Evolutionary conservation across 306 rosid genomes (phyloP).

Genomic region (Ochetophila trinervis): DNA sequence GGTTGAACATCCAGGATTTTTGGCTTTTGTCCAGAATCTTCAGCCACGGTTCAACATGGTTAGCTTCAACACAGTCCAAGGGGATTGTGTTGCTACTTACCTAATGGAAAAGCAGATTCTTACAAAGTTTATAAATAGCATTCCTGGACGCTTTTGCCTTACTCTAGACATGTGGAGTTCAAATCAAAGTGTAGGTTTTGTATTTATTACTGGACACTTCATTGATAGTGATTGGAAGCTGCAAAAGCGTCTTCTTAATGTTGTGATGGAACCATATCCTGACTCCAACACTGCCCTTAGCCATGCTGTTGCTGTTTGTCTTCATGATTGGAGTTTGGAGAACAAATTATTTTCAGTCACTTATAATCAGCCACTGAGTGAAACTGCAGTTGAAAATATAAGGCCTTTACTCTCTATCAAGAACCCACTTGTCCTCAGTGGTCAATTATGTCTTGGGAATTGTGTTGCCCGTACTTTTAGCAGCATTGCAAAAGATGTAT

Average conservation of each 20-base stretch:
- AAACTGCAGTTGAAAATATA: conserved; percentile 57
- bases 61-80: conserved; percentile 88
- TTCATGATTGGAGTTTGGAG: conserved; percentile 84
- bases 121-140: conserved; percentile 54
- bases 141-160: conserved; percentile 86
- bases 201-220: conserved; percentile 82
- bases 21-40: conserved; percentile 79
- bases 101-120: conserved; percentile 69
- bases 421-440: conserved; percentile 78
- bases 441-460: conserved; percentile 70
- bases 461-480: conserved; percentile 80
- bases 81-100: conserved; percentile 93
- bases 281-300: conserved; percentile 69
- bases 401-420: conserved; percentile 71
- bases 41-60: conserved; percentile 91
- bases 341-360: conserved; percentile 79
- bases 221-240: conserved; percentile 88
- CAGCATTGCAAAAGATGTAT: conserved; percentile 62
- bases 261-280: conserved; percentile 91
- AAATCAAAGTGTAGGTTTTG: conserved; percentile 76
- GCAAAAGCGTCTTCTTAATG: conserved; percentile 81
- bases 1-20: conserved; percentile 93
- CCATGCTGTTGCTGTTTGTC: conserved; percentile 88
- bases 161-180: conserved; percentile 85
- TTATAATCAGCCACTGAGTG: conserved; percentile 42